These are phyloP conservation scores for Paramecium sexaurelia DNA, from an alignment of 73 alveolate genomes.

Conservation along the genomic window DNA sequence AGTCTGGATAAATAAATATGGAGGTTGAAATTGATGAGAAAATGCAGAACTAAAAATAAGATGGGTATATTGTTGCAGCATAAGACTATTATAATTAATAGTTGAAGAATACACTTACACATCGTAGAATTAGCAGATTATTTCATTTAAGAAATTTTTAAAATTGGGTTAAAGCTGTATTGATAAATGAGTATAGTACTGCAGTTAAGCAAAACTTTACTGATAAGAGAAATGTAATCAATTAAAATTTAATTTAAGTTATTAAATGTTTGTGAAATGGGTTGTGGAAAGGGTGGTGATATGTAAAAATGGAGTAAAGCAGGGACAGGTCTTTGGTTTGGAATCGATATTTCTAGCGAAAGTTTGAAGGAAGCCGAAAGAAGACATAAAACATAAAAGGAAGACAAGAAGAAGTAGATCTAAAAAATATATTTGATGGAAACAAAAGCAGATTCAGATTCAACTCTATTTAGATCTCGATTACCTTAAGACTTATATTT, in stretches of 20 bases:
- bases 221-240: neutral
- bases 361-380: slow-evolving; percentile 31
- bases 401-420: neutral
- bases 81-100: neutral
- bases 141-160: slow-evolving; percentile 18
- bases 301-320: slow-evolving; percentile 23
- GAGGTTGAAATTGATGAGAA: neutral
- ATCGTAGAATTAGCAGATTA: neutral
- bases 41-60: neutral
- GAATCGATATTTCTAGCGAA: slow-evolving; percentile 3
- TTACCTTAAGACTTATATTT: slow-evolving; percentile 24
- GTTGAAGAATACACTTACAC: neutral
- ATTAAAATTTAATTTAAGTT: neutral
- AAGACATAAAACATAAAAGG: neutral
- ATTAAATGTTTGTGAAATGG: slow-evolving; percentile 5
- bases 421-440: slow-evolving; percentile 30
- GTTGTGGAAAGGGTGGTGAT: slow-evolving; percentile 47
- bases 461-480: slow-evolving; percentile 19
- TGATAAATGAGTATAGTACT: neutral
- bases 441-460: slow-evolving; percentile 9
- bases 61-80: neutral
- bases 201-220: neutral
- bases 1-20: neutral
- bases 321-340: slow-evolving; percentile 46
- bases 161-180: slow-evolving; percentile 51